These are phyloP conservation scores for Fusarium sp. DNA, from an alignment of 2,329 filamentous ascomycete species.

Conservation along the genomic window DNA sequence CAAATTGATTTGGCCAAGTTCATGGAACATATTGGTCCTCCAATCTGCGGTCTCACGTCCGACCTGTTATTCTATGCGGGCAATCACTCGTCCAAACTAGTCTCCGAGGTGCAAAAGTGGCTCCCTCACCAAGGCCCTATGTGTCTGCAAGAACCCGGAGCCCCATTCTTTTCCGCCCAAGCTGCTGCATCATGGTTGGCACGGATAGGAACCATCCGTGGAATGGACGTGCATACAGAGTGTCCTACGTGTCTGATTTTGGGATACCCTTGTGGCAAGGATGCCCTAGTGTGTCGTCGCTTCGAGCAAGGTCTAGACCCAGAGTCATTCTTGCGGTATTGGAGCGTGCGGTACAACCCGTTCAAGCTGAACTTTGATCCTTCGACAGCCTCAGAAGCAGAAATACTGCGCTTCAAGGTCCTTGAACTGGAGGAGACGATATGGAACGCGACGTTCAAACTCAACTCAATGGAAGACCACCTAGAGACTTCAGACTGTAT, in stretches of 20 bases:
- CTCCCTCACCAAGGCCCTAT: neutral
- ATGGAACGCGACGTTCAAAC: conserved; percentile 7
- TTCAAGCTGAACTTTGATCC: conserved; percentile 1
- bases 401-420: neutral
- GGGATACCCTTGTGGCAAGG: neutral
- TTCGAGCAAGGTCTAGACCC: neutral
- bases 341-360: conserved; percentile 5
- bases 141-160: neutral
- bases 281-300: neutral
- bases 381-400: neutral
- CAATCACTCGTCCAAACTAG: conserved; percentile 5
- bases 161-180: conserved; percentile 10
- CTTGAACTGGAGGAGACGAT: conserved; percentile 16
- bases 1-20: neutral
- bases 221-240: neutral
- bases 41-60: conserved; percentile 4
- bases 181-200: conserved; percentile 1
- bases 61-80: conserved; percentile 16
- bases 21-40: conserved; percentile 17
- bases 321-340: conserved; percentile 4
- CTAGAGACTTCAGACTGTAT: neutral
- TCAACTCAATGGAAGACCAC: neutral
- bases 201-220: neutral
- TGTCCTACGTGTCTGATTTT: neutral
- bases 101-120: neutral